phyloP scores from a whole-genome alignment of 352 stramenopile genomes.

The Albugo laibachii region DNA sequence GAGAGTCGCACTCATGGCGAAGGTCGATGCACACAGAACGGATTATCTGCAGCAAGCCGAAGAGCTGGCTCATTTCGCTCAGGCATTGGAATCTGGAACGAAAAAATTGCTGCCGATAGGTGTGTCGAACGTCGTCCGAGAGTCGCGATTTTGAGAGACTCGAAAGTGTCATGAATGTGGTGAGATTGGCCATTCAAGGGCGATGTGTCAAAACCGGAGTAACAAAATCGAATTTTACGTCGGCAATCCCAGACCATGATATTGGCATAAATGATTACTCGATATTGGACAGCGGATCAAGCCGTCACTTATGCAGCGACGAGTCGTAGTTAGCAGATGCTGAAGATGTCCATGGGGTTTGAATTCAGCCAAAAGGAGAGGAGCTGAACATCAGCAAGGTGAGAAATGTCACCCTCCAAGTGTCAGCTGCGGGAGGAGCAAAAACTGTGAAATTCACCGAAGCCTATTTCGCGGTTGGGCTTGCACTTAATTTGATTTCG shows the following conservation, averaged over 20 bases:
- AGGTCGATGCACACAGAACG: neutral
- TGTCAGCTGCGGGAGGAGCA: neutral
- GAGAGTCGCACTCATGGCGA: slow-evolving; percentile 2
- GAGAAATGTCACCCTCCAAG: neutral
- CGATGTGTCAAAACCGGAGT: neutral
- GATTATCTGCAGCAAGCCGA: neutral
- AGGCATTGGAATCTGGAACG: neutral
- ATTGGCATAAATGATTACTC: neutral
- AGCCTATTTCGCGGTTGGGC: neutral
- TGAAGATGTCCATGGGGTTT: neutral
- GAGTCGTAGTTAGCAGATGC: neutral
- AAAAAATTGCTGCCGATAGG: neutral
- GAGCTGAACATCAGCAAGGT: neutral
- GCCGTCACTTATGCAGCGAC: neutral
- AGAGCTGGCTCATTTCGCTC: neutral
- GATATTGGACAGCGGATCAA: slow-evolving; percentile 1
- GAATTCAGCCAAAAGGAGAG: neutral
- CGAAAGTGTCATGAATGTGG: neutral
- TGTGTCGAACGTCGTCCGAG: neutral
- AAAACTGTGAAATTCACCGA: neutral
- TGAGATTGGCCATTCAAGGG: neutral
- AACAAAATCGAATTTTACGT: neutral
- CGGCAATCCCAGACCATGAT: no score
- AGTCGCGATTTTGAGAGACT: neutral
- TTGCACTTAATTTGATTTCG: neutral